Percentiles rank a stretch among this genome's conserved stretches.
These are phyloP conservation scores for Gossypium thurberi DNA, from an alignment of 345 rosid genomes.

Conservation along the genomic window DNA sequence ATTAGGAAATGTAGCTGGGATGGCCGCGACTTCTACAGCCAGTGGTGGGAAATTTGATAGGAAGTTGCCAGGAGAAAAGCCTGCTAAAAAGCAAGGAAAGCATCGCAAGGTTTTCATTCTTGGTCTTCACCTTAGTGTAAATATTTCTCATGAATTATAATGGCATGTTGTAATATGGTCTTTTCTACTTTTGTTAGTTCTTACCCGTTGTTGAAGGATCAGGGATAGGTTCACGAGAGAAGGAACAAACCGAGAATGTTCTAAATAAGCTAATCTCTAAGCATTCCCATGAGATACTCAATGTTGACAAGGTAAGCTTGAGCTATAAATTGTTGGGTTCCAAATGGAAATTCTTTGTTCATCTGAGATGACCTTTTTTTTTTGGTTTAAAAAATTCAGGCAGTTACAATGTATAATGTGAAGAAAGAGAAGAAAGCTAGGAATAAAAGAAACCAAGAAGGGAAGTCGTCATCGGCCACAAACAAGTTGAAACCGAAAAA, in stretches of 20 bases:
- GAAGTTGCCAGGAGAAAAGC: constrained; percentile 77
- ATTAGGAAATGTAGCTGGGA: constrained; percentile 75
- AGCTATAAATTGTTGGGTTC: background rate
- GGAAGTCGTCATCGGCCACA: constrained; percentile 26
- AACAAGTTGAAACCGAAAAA: constrained; percentile 48
- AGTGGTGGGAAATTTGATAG: constrained; percentile 97
- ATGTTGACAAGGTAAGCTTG: constrained; percentile 60
- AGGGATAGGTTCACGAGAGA: constrained; percentile 56
- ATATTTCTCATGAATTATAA: background rate
- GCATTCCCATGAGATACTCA: constrained; percentile 81
- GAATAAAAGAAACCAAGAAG: constrained; percentile 25
- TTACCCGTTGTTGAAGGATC: constrained; percentile 68
- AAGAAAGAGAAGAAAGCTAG: constrained; percentile 59
- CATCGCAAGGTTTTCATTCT: constrained; percentile 62
- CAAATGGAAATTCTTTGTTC: background rate
- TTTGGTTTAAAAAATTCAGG: constrained; percentile 33
- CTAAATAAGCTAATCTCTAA: constrained; percentile 71
- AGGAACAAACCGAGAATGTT: constrained; percentile 75
- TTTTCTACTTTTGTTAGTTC: constrained; percentile 32
- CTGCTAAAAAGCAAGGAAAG: constrained; percentile 69
- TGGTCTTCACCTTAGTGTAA: background rate
- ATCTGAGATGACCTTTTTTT: background rate
- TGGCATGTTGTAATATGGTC: background rate
- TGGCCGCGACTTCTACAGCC: constrained; percentile 82
- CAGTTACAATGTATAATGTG: constrained; percentile 68